Conservation (phyloP, 192 early-diverging fungal species). For the Coemansia biformis region DNA sequence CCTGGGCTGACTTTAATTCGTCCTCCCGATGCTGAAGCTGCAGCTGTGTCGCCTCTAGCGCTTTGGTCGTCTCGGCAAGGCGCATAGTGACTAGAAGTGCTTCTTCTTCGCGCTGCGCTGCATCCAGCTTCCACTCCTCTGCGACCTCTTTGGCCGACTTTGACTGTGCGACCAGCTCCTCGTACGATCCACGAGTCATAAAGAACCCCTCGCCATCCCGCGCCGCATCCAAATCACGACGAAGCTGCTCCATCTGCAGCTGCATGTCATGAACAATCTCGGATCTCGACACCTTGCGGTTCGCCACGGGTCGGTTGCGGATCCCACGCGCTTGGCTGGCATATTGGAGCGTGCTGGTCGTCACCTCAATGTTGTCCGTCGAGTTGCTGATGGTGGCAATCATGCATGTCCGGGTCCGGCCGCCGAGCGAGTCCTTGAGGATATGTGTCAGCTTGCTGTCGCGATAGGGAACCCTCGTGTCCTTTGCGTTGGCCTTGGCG, state of each 20-base stretch:
- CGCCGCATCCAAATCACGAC: conserved; percentile 69
- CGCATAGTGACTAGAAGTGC: too few relatives aligned
- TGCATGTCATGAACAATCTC: conserved; percentile 77
- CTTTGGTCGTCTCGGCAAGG: too few relatives aligned
- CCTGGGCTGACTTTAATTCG: too few relatives aligned
- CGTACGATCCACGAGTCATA: conserved; percentile 61
- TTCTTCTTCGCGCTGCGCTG: too few relatives aligned
- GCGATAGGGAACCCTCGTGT: conserved; percentile 67
- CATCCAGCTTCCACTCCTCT: conserved; percentile 40
- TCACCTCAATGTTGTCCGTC: conserved; percentile 61
- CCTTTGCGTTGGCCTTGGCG: conserved; percentile 33
- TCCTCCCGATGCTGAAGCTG: too few relatives aligned
- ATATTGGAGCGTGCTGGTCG: conserved; percentile 71
- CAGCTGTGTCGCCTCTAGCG: too few relatives aligned
- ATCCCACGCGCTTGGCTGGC: conserved; percentile 74
- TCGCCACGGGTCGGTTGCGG: conserved; percentile 69
- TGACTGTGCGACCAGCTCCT: conserved; percentile 30
- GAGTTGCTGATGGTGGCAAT: conserved; percentile 90
- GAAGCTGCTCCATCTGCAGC: conserved; percentile 71
- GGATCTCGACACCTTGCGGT: conserved; percentile 76
- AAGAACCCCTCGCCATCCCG: conserved; percentile 83
- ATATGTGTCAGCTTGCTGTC: conserved; percentile 86
- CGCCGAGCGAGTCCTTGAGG: conserved; percentile 86
- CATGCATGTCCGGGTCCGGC: conserved; percentile 89
- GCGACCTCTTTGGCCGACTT: conserved; percentile 9